These are phyloP conservation scores for Picea sitchensis DNA, from an alignment of 75 land plant species.

Conservation along the genomic window DNA sequence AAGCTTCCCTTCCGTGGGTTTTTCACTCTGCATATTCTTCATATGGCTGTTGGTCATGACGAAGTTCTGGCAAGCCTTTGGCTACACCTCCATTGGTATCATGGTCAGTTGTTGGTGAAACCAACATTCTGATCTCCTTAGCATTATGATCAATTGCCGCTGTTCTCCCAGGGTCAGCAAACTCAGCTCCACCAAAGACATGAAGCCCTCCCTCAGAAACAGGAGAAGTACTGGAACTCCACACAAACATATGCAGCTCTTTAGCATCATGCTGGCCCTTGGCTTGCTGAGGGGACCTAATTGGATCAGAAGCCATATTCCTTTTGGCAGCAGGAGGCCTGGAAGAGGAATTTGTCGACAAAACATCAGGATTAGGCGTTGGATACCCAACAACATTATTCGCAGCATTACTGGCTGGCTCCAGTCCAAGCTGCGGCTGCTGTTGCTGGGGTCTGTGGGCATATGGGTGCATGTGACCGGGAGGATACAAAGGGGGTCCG, in stretches of 20 bases:
- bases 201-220: slow-evolving; percentile 12
- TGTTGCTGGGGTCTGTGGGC: neutral
- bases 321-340: slow-evolving; percentile 21
- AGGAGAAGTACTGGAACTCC: too few relatives aligned
- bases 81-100: neutral
- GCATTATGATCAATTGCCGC: slow-evolving; percentile 7
- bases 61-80: too few relatives aligned
- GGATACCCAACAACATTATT: slow-evolving; percentile 9
- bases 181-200: slow-evolving; percentile 45
- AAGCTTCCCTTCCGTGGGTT: too few relatives aligned
- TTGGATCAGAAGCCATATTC: too few relatives aligned
- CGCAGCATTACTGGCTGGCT: too few relatives aligned
- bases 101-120: slow-evolving; percentile 11
- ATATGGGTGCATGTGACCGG: slow-evolving; percentile 10
- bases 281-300: too few relatives aligned
- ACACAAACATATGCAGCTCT: too few relatives aligned
- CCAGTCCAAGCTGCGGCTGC: neutral
- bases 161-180: neutral
- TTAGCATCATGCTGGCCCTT: too few relatives aligned
- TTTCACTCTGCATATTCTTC: too few relatives aligned
- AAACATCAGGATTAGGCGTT: slow-evolving; percentile 28
- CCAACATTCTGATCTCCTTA: slow-evolving; percentile 36
- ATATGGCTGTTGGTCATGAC: too few relatives aligned
- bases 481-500: neutral
- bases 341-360: slow-evolving; percentile 9